These are phyloP conservation scores for Dioszegia hungarica DNA, from an alignment of 768 basidiomycete genomes.

Conservation along the genomic window DNA sequence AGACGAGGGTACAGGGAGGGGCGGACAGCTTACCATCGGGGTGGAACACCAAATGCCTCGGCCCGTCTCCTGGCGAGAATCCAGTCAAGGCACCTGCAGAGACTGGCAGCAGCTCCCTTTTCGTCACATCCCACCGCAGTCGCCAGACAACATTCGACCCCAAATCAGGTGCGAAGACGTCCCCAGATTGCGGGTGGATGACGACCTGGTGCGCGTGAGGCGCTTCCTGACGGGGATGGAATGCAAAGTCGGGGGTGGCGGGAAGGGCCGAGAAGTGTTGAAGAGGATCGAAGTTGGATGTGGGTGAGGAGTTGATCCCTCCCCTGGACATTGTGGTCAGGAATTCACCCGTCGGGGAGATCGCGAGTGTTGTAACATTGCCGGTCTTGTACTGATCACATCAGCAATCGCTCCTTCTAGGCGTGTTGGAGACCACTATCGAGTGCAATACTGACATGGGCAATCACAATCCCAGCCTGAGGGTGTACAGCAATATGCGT, in stretches of 20 bases:
- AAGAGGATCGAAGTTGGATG: slow-evolving; percentile 11
- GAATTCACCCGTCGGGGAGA: slow-evolving; percentile 14
- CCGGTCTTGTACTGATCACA: slow-evolving; percentile 22
- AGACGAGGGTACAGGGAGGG: background rate
- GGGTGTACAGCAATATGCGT: slow-evolving; percentile 15
- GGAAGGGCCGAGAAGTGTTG: background rate
- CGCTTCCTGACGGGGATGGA: slow-evolving; percentile 23
- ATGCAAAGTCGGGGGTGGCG: background rate
- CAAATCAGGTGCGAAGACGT: slow-evolving; percentile 25
- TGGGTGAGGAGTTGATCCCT: too few species aligned
- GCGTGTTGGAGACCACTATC: background rate
- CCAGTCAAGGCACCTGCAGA: slow-evolving; percentile 9
- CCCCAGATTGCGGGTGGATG: slow-evolving; percentile 4
- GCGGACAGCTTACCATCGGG: slow-evolving; percentile 17
- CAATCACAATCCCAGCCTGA: slow-evolving; percentile 2
- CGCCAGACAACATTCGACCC: slow-evolving; percentile 30
- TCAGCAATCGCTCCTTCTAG: too few species aligned
- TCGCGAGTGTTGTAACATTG: slow-evolving; percentile 12
- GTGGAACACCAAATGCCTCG: slow-evolving; percentile 31
- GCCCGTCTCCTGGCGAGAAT: slow-evolving; percentile 27
- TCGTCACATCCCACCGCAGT: slow-evolving; percentile 6
- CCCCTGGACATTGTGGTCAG: too few species aligned
- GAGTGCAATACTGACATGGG: slow-evolving; percentile 9
- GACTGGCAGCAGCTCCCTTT: slow-evolving; percentile 2
- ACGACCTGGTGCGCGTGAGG: slow-evolving; percentile 31